Percentiles rank a stretch among this genome's conserved stretches.
phyloP scores from a whole-genome alignment of 345 rosid genomes.

The Conringia planisiliqua region DNA sequence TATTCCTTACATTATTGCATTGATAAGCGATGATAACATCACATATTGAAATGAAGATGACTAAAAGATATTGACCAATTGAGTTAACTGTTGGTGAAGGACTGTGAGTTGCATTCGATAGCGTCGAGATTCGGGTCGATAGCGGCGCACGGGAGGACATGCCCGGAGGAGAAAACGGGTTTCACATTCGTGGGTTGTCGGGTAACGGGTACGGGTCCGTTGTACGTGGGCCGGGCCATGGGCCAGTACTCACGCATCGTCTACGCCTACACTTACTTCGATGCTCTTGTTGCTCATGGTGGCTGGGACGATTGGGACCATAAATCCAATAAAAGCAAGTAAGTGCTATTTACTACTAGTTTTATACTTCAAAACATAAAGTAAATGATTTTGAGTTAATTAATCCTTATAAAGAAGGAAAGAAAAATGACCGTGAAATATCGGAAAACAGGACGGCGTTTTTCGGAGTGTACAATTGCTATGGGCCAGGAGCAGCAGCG shows the following conservation, averaged over 20 bases:
- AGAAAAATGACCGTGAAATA: no score
- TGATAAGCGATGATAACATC: neutral
- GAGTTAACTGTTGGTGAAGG: conserved; percentile 37
- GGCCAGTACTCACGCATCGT: conserved; percentile 95
- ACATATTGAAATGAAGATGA: neutral
- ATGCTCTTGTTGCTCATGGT: conserved; percentile 81
- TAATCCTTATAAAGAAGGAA: no score
- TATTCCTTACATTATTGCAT: neutral
- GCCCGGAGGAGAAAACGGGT: conserved; percentile 86
- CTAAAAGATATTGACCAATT: neutral
- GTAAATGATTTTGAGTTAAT: neutral
- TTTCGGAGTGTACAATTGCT: conserved; percentile 89
- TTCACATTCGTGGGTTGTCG: conserved; percentile 72
- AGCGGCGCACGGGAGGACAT: conserved; percentile 80
- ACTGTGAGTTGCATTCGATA: conserved; percentile 90
- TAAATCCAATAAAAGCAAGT: conserved; percentile 82
- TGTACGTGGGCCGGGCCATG: conserved; percentile 95
- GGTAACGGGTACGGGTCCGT: conserved; percentile 77
- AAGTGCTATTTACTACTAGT: neutral
- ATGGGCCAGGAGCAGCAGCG: conserved; percentile 84
- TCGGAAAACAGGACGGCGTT: conserved; percentile 54
- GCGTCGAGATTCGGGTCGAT: conserved; percentile 90
- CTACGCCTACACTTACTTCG: conserved; percentile 82
- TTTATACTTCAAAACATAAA: neutral
- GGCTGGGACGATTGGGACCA: conserved; percentile 99